Evolutionary conservation across 2,329 filamentous ascomycete species (phyloP), one percentile per base, ranked within the genome.

Genomic region (Colletotrichum tamarilloi): DNA sequence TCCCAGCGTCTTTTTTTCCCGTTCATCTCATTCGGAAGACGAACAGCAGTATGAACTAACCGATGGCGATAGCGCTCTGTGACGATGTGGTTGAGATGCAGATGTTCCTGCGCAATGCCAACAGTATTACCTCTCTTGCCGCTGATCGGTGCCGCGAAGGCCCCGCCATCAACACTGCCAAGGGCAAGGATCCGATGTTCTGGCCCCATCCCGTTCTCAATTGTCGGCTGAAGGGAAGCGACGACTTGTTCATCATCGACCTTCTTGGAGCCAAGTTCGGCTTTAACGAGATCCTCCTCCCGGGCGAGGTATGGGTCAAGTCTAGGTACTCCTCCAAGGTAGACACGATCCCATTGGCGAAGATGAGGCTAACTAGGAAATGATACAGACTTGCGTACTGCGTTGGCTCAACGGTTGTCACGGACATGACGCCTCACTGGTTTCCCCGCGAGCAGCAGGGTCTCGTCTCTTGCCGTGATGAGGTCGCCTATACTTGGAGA

Each of bases 121-220:
- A 26, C 49, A 60, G 30, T 38, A 38, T 68, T 3, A 55, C 62
- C 1, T n/a, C 32, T 30, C 32, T 56, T 32, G 56, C 63, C 5
- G 26, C 46, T 52, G 68, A 74, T 38, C n/a, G 24, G 4, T 62
- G 30, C 24, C 56, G 53, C 16, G 67, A 75, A 38, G 62, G 24
- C 1, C 46, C 35, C 6, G 2, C n/a, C 4, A n/a, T 67, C n/a
- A 42, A 67, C 19, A 57, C 38, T 5, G 26, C 52, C 26, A 72
- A 67, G 14, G 68, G 67, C 56, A 75, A 72, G n/a, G 56, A 75
- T 14, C 68, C 72, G 19, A 75, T 75, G 74, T 75, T 75, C 68
- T 74, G 72, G 67, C 72, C 72, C 46, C 74, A 72, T n/a, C 68
- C 67, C 1, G 58, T 75, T 22, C 74, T 75, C 49, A 68, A 52